Base-by-base conservation (phyloP, 345 rosid species). In the Pistacia atlantica region DNA sequence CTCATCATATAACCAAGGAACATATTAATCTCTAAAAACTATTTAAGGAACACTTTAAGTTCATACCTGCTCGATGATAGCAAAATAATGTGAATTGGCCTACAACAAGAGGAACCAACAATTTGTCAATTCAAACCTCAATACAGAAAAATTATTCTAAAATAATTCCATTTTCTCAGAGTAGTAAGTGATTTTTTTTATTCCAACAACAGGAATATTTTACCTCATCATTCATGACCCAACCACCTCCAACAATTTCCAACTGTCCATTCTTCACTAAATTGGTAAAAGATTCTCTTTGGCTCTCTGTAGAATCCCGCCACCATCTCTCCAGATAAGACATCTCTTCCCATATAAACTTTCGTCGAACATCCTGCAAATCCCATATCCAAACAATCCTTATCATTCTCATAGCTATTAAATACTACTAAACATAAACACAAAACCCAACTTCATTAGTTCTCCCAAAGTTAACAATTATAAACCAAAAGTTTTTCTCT, bases 161-260 rank as follows among this genome's bases (percentile, higher is more conserved):
- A 64, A 38, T 54, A 35, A 64, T n/a, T 59, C 46, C 73, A 58
- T 28, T 67, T 66, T 22, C 45, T 49, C 13, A 51, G 48, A 33
- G 73, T 14, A 52, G 20, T 54, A 64, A 52, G 46, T 31, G 45
- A 49, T 17, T n/a, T 1, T 8, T 20, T 38, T 54, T 28, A 67
- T 72, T 31, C n/a, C 2, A 12, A 65, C 18, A 7, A 14, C 25
- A 54, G 4, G n/a, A 57, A 5, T 20, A 58, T 35, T 7, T 28
- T 84, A 93, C 99, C 99, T 96, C 99, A 83, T 93, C 99, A 69
- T 93, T 96, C 99, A 96, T 96, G 17, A 96, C 99, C 99, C 99
- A 96, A 58, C 99, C 99, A 85, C 99, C 99, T 73, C 99, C 98
- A 75, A 96, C 99, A 57, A 96, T 92, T 76, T 96, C 99, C 78